Base-by-base conservation (phyloP, 371 early-diverging fungal genomes). In the Mortierella polycephala region DNA sequence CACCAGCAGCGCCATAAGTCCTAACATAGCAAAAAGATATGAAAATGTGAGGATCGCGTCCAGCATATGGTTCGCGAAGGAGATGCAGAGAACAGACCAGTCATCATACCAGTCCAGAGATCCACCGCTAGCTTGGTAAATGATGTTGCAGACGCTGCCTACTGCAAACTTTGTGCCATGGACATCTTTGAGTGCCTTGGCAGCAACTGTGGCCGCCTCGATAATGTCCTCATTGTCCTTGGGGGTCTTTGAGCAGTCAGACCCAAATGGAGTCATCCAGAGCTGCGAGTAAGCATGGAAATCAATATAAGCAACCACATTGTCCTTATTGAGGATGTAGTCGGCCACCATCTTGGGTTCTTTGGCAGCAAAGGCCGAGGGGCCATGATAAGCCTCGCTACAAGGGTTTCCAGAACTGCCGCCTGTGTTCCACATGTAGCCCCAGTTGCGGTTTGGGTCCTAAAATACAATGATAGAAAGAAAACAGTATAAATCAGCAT, bases 201-300 rank as follows among this genome's bases (percentile, higher is more conserved):
- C 83, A 0, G 87, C 84, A 10, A 73, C 77, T 63, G 80, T 57
- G 0, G 81, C 83, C 2, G 67, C 83, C 30, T 82, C 80, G 42
- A 73, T 65, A 50, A 85, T 64, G 63, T 82, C 70, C 61, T 70
- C 74, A n/a, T 79, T 65, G 58, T 83, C 82, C 61, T 66, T 81
- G 12, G 81, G 77, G 30, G 46, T 55, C 63, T 67, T 57, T 49
- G 60, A 50, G 77, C 85, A 81, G 42, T 81, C 72, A n/a, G 60
- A 70, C 1, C 81, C 85, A 65, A 80, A 84, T 11, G 84, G 84
- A 5, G 67, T 65, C 83, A 84, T 81, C 81, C 85, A 87, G 14
- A 90, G 80, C 62, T 88, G 87, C n/a, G 84, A 79, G 61, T 83
- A 89, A 7, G 88, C 70, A 55, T 89, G 89, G 47, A 89, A 82